phyloP scores from a whole-genome alignment of 2,329 filamentous ascomycete genomes.

The Penicillium carneum region DNA sequence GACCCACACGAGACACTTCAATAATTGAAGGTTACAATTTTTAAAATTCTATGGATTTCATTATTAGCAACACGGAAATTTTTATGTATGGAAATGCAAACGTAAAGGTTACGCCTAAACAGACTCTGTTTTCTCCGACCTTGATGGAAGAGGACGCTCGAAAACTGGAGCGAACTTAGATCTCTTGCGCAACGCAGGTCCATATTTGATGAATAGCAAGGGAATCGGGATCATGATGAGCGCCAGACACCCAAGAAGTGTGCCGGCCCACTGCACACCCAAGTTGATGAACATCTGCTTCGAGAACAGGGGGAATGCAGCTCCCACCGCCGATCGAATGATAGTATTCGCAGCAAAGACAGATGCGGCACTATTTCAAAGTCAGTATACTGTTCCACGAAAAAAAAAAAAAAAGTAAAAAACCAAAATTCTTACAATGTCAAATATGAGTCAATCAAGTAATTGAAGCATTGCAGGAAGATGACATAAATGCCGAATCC shows the following conservation, averaged over 20 bases:
- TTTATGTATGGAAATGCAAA: background rate
- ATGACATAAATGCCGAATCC: slow-evolving; percentile 46
- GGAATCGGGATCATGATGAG: slow-evolving; percentile 51
- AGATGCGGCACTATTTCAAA: slow-evolving; percentile 43
- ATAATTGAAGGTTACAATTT: background rate
- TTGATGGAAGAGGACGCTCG: background rate
- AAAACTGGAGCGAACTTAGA: slow-evolving; percentile 39
- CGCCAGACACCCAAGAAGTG: slow-evolving; percentile 48
- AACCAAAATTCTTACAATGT: slow-evolving; percentile 44
- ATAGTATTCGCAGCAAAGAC: slow-evolving; percentile 51
- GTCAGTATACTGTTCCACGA: background rate
- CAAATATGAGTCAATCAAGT: slow-evolving; percentile 52
- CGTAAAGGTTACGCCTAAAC: slow-evolving; percentile 5
- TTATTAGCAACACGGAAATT: background rate
- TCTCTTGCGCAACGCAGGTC: slow-evolving; percentile 40
- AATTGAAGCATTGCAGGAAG: slow-evolving; percentile 48
- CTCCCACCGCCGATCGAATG: slow-evolving; percentile 46
- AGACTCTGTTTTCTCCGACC: slow-evolving; percentile 14
- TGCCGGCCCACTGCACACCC: slow-evolving; percentile 50
- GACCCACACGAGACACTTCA: background rate
- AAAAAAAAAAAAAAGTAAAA: accelerated
- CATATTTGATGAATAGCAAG: slow-evolving; percentile 43
- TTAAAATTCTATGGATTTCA: background rate
- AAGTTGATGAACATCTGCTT: slow-evolving; percentile 49
- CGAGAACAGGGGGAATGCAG: slow-evolving; percentile 48